Evolutionary conservation across 106 monocot genomes (phyloP).

Genomic region (Apostasia shenzhenica): DNA sequence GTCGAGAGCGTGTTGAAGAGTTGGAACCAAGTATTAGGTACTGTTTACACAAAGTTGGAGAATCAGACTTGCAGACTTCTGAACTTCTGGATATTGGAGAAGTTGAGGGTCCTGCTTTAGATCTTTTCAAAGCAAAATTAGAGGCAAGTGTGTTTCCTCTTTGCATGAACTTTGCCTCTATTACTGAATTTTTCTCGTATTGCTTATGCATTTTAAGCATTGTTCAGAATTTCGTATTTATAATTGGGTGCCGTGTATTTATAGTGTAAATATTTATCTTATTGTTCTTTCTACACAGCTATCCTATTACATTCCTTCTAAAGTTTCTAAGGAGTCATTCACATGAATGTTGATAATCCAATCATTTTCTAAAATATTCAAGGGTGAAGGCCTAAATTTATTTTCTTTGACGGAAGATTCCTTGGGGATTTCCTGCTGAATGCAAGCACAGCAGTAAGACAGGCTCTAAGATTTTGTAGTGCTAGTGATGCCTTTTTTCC

Average conservation of each 20-base stretch:
- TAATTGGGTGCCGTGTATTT: not conserved
- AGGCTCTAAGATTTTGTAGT: too few relatives aligned
- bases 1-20: slow-evolving; percentile 95
- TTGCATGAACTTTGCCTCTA: not conserved
- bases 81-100: slow-evolving; percentile 85
- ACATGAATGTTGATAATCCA: not conserved
- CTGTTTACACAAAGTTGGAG: slow-evolving; percentile 88
- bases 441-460: too few relatives aligned
- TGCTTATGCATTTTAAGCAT: not conserved
- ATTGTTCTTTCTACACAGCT: too few relatives aligned
- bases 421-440: too few relatives aligned
- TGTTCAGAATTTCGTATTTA: not conserved
- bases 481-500: too few relatives aligned
- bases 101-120: slow-evolving; percentile 89
- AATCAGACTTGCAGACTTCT: slow-evolving; percentile 68
- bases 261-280: too few relatives aligned
- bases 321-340: not conserved
- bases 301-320: not conserved
- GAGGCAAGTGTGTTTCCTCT: slow-evolving; percentile 45
- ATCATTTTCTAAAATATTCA: too few relatives aligned
- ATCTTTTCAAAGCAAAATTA: slow-evolving; percentile 90
- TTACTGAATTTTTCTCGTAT: not conserved
- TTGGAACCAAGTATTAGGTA: slow-evolving; percentile 94
- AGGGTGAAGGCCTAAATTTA: too few relatives aligned
- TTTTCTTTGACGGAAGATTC: too few relatives aligned